Evolutionary conservation across 768 basidiomycete species (phyloP), one percentile per base, ranked within the genome.

Genomic region (Termitomyces sp.): DNA sequence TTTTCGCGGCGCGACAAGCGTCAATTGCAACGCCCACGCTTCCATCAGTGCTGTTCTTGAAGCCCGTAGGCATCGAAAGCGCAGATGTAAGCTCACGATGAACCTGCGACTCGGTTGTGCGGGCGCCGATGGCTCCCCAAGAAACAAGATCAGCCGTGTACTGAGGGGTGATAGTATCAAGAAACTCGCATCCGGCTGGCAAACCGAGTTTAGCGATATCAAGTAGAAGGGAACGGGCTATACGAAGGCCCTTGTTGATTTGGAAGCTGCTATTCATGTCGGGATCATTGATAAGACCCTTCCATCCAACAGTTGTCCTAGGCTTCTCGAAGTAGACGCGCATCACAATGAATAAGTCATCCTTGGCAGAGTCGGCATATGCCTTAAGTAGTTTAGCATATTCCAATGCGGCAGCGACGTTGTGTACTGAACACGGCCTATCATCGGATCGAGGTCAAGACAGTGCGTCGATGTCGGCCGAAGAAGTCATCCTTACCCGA

Each of bases 41-140:
- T 41, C 97, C 97, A 66, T 98, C 97, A 1, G 96, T 98, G 12
- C 92, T 92, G 68, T 99, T 99, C 77, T 99, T 99, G 85, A 99
- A 98, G 8, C 97, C 97, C 5, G 95, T 93, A 3, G 92, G 90
- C 91, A 96, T 94, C 16, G 91, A 93, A n/a, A 96, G 78, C 2
- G 87, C 91, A 5, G 87, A 90, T 10, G 85, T 84, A 16, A 96
- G 80, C 73, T 96, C 94, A 49, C 94, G 87, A 69, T 96, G 94
- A 16, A 96, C 92, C 70, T 96, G 89, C 4, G 90, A 93, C 71
- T 96, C 94, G 0, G 95, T 95, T 13, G 94, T 95, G 14, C 93
- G 82, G 13, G 92, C 93, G 38, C 91, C 97, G 64, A 99, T 98
- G 2, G 96, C 96, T 51, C 95, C 96, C 95, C 96, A 98, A 10